Percentiles rank a stretch among this genome's conserved stretches.
Conservation (phyloP, 1,139 yeast genomes). For the Candida anutae region DNA sequence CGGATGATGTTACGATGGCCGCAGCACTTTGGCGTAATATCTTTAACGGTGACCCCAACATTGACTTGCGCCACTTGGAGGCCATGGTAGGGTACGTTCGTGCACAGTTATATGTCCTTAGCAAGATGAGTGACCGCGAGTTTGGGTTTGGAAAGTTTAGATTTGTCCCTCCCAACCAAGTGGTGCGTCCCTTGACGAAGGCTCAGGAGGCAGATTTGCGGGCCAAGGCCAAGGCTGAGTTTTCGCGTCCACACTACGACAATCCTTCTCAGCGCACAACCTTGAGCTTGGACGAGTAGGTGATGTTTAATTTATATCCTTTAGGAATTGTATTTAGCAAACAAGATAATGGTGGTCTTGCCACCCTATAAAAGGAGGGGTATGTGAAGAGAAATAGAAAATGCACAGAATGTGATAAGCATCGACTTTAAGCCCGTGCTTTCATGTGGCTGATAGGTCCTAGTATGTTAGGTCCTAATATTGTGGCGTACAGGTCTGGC, state of each 20-base stretch:
- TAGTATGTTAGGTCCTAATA: too few species aligned
- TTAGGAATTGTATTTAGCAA: too few species aligned
- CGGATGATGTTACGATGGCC: slow-evolving; percentile 79
- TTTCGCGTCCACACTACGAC: slow-evolving; percentile 38
- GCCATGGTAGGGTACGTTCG: slow-evolving; percentile 83
- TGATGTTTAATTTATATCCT: too few species aligned
- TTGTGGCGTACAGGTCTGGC: too few species aligned
- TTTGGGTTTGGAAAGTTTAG: slow-evolving; percentile 85
- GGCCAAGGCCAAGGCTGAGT: slow-evolving; percentile 31
- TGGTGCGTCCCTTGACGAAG: slow-evolving; percentile 62
- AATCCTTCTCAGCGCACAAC: slow-evolving; percentile 62
- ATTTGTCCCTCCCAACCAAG: slow-evolving; percentile 79
- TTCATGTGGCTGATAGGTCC: too few species aligned
- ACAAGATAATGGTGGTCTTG: too few species aligned
- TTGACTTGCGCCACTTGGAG: slow-evolving; percentile 78
- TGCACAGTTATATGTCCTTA: slow-evolving; percentile 79
- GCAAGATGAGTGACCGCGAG: slow-evolving; percentile 80
- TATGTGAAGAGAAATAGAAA: too few species aligned
- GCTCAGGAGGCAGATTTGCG: slow-evolving; percentile 46
- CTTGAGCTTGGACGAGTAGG: slow-evolving; percentile 56
- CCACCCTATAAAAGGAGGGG: too few species aligned
- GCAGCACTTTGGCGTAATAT: slow-evolving; percentile 88
- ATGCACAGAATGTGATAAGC: too few species aligned
- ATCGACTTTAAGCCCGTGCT: too few species aligned
- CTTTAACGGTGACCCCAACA: slow-evolving; percentile 77